Evolutionary conservation across 495 filamentous ascomycete genomes (phyloP), one percentile per base, ranked within the genome.

Genomic region (Melanomma pulvis-pyrius): DNA sequence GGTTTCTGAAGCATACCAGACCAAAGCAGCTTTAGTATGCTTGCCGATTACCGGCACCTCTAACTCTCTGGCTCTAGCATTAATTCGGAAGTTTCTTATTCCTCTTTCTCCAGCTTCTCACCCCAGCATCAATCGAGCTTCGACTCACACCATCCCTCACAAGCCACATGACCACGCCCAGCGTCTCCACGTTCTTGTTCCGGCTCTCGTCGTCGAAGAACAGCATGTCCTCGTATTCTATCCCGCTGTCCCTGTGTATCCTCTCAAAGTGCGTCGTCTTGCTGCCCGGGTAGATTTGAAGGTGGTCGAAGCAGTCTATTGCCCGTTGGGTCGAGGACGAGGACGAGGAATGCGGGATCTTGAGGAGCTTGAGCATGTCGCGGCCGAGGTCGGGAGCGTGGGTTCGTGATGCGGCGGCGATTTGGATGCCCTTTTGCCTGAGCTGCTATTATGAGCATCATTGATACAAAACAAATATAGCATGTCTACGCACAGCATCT

Each of bases 121-220:
- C 84, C 2, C 92, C 93, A 25, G 81, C 82, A 77, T 94, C 91
- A 48, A 98, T 77, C 82, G 92, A 92, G 1, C 82, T 83, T 75
- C 82, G 85, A n/a, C 82, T 89, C 57, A 96, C 85, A 1, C 94
- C 94, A 74, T 92, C 87, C 61, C 85, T 74, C 4, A 98, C 89
- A 67, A 96, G 73, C 73, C 84, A 86, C 81, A 96, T 96, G 7
- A 87, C 88, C 26, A 97, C 90, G 1, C 92, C 92, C 55, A 97
- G 67, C 63, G 83, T 77, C 55, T 81, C 87, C 79, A 96, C 93
- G 76, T 96, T 91, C 39, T 82, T 78, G 75, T 98, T 98, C 63
- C 93, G 80, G 49, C 82, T 77, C 83, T 98, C 93, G 67, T 98
- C 93, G 70, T 98, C 93, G 72, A 97, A 98, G 71, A 98, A 98